Conservation (phyloP, 306 rosid species). For the Sesbania bispinosa region DNA sequence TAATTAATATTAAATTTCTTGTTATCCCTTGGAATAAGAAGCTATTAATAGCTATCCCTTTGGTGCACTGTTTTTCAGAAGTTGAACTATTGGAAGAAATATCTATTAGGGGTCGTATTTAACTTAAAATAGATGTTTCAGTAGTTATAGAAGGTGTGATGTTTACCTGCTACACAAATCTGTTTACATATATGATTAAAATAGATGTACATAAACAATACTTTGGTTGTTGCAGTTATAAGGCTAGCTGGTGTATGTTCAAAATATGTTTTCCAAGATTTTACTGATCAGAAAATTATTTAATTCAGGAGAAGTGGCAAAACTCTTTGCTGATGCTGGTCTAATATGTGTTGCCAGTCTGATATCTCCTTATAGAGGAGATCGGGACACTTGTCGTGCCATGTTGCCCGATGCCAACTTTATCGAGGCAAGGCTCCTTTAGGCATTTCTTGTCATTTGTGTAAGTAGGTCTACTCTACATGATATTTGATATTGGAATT, state of each 20-base stretch:
- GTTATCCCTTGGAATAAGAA: neutral
- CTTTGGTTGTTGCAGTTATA: slow-evolving; percentile 3
- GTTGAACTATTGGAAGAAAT: slow-evolving; percentile 11
- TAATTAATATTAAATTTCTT: slow-evolving; percentile 16
- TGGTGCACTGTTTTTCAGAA: neutral
- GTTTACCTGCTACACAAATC: neutral
- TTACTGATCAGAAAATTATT: slow-evolving; percentile 24
- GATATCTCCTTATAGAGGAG: slow-evolving; percentile 77
- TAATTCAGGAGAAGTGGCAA: slow-evolving; percentile 73
- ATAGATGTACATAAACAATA: neutral
- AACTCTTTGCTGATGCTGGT: slow-evolving; percentile 82
- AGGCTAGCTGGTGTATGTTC: neutral
- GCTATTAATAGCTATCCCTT: neutral
- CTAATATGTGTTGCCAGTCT: slow-evolving; percentile 71
- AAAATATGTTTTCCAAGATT: neutral
- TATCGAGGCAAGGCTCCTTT: slow-evolving; percentile 58
- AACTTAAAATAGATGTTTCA: neutral
- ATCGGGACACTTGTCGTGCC: slow-evolving; percentile 70
- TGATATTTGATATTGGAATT: slow-evolving; percentile 24
- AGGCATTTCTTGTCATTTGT: slow-evolving; percentile 1
- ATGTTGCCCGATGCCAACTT: slow-evolving; percentile 59
- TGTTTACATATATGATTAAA: neutral
- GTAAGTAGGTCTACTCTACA: slow-evolving; percentile 12
- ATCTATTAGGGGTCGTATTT: neutral
- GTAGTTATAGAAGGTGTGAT: neutral